Base-by-base conservation (phyloP, 108 stramenopile species). In the Fistulifera pelliculosa region DNA sequence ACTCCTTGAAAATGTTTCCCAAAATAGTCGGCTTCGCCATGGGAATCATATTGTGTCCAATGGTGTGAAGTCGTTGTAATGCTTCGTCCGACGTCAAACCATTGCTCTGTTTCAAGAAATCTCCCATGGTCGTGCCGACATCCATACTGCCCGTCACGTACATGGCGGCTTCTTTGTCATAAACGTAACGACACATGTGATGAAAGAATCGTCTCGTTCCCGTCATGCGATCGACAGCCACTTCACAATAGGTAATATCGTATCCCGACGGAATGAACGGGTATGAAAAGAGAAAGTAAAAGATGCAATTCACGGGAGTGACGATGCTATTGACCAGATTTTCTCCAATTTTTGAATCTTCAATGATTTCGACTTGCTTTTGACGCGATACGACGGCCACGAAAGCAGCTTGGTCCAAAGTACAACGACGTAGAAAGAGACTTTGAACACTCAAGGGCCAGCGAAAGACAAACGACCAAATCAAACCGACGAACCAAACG, bases 31-130 rank as follows among this genome's bases (percentile, higher is more conserved):
- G 76, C 31, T 69, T 63, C 57, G 71, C 66, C 52, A 77, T 64
- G 27, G 59, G 49, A 51, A 78, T 66, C 42, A 68, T 55, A 52
- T 79, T 80, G 10, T 58, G 73, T 13, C 79, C 79, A 19, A 70
- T 70, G 2, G 62, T 35, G 16, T 62, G 54, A 13, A 57, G 23
- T 18, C 75, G 67, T 19, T 45, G 52, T 17, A 43, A 28, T 26
- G 66, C 69, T 57, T 76, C 70, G 1, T 71, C 66, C 10, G 41
- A 26, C 12, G 69, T 49, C 45, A 80, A 56, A 19, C 79, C 75
- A 47, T 40, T 25, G 23, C 45, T 49, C n/a, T 61, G 17, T 26
- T 51, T 38, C 11, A 74, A 47, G 57, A 73, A 67, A 25, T 64
- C 60, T 0, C 61, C 68, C 11, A 74, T 61, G 1, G 57, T 76